Evolutionary conservation across 2,329 filamentous ascomycete species (phyloP).

Genomic region (Reticulascus tulasneorum): DNA sequence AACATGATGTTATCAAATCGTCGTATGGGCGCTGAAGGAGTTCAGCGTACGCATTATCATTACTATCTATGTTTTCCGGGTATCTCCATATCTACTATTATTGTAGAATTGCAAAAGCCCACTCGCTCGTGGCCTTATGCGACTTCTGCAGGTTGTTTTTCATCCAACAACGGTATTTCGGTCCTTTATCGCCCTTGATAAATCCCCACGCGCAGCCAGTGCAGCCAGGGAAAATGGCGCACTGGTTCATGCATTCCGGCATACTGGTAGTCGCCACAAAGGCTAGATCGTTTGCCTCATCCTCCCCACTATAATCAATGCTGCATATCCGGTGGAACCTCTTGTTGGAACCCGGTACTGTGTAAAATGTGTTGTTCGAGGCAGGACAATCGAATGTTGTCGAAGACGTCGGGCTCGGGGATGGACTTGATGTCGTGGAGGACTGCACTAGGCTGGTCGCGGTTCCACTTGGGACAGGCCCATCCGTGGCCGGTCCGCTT

Average conservation of each 20-base stretch:
- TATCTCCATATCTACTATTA: too few relatives aligned
- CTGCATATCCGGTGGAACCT: conserved; percentile 41
- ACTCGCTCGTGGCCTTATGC: conserved; percentile 28
- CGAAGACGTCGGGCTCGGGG: conserved; percentile 19
- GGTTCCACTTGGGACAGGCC: conserved; percentile 5
- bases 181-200: conserved; percentile 32
- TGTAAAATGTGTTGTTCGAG: conserved; percentile 40
- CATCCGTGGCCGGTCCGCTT: conserved; percentile 9
- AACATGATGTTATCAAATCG: too few relatives aligned
- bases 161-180: conserved; percentile 39
- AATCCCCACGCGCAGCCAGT: conserved; percentile 42
- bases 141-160: conserved; percentile 32
- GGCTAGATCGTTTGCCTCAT: conserved; percentile 29
- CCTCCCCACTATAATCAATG: conserved; percentile 37
- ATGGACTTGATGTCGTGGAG: conserved; percentile 15
- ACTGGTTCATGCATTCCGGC: conserved; percentile 41
- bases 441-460: conserved; percentile 3
- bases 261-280: conserved; percentile 33
- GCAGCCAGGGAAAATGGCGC: conserved; percentile 34
- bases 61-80: too few relatives aligned
- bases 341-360: conserved; percentile 34
- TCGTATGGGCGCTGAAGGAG: too few relatives aligned
- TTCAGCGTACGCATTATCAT: too few relatives aligned
- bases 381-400: conserved; percentile 33
- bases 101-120: conserved; percentile 39